Percentiles rank a stretch among this genome's conserved stretches.
Conservation (phyloP, 495 filamentous ascomycete species). For the Penicillium fimorum region DNA sequence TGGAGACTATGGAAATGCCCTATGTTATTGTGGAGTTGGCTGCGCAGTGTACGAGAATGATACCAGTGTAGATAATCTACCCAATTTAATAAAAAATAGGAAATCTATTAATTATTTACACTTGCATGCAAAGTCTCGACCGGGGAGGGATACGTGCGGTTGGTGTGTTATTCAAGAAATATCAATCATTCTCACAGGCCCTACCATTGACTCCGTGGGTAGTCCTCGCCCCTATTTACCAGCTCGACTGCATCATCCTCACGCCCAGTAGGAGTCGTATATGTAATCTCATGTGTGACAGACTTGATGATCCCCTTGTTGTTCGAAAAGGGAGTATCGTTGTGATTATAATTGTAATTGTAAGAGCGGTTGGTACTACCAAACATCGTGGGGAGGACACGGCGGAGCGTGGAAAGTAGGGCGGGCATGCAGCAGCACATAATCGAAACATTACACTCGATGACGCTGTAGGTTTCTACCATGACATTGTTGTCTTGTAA, state of each 20-base stretch:
- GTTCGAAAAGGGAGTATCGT: background rate
- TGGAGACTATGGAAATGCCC: no score
- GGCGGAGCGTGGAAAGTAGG: background rate
- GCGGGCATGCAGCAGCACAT: constrained; percentile 1
- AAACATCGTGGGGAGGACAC: background rate
- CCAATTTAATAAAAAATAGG: no score
- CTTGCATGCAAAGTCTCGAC: no score
- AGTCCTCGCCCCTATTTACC: background rate
- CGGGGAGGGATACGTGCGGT: no score
- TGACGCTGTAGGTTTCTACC: background rate
- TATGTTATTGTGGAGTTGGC: no score
- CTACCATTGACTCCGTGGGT: background rate
- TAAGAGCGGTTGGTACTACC: background rate
- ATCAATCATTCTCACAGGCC: background rate
- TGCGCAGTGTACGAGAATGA: no score
- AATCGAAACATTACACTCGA: background rate
- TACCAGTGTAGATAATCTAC: no score
- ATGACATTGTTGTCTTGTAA: background rate
- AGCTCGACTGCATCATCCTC: background rate
- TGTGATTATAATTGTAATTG: background rate
- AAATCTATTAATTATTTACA: no score
- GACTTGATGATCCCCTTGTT: background rate
- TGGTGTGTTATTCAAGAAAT: no score
- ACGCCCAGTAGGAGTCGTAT: background rate
- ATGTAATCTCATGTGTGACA: background rate